These are phyloP conservation scores for Sphaerulina vaccinii DNA, from an alignment of 2,329 filamentous ascomycete genomes.

Conservation along the genomic window DNA sequence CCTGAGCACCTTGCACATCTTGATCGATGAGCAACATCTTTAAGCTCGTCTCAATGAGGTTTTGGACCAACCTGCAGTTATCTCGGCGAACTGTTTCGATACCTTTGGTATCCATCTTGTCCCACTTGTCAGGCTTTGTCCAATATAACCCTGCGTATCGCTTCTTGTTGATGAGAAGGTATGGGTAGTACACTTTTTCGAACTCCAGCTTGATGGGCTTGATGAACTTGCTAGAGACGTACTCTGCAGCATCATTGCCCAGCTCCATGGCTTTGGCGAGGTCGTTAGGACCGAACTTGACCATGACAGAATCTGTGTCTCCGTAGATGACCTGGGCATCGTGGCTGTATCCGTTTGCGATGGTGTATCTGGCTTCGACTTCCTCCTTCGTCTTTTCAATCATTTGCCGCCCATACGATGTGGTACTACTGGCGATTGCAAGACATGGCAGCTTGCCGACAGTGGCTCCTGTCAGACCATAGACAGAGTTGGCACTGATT, in stretches of 20 bases:
- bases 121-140: constrained; percentile 90
- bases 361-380: constrained; percentile 84
- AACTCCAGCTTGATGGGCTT: constrained; percentile 99
- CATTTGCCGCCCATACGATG: constrained; percentile 96
- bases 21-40: constrained; percentile 94
- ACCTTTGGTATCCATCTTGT: constrained; percentile 99
- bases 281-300: constrained; percentile 91
- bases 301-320: constrained; percentile 99
- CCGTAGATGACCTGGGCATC: constrained; percentile 97
- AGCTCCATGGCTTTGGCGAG: constrained; percentile 88
- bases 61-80: constrained; percentile 93
- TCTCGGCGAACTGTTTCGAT: constrained; percentile 97
- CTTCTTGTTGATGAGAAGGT: constrained; percentile 99
- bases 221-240: constrained; percentile 86
- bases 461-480: constrained; percentile 93
- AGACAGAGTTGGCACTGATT: constrained; percentile 95
- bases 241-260: constrained; percentile 87
- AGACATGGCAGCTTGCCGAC: constrained; percentile 94
- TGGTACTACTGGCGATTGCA: constrained; percentile 93
- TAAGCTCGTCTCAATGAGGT: constrained; percentile 93
- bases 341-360: constrained; percentile 90
- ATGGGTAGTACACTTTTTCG: constrained; percentile 98
- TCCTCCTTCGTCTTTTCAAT: constrained; percentile 98
- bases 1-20: constrained; percentile 86
- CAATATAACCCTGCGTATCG: constrained; percentile 97